Base-by-base conservation (phyloP, 1,284 basidiomycete genomes). In the Boletellus dicymbophilus region DNA sequence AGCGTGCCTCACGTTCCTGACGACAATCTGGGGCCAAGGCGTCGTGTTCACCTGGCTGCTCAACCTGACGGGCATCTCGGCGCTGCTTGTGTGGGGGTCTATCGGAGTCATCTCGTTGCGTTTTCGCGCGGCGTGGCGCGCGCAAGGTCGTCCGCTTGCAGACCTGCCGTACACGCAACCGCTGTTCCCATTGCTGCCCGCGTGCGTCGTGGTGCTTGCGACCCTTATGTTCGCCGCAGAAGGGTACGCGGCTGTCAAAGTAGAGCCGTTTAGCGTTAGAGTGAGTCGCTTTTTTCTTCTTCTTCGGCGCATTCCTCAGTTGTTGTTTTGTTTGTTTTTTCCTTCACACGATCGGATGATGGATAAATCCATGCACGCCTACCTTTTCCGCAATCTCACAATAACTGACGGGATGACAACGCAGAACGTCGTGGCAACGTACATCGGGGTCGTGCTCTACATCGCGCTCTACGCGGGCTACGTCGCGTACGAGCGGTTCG, bases 41-140 rank as follows among this genome's bases (percentile, higher is more conserved):
- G 58, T 79, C 50, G 77, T 78, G 37, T 81, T 82, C 55, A 76
- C 74, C 3, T 80, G 79, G 84, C 70, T 85, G 30, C 76, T 85
- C 58, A 84, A 86, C 61, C 70, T 90, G 44, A 84, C 82, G 7
- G 81, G 85, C 10, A 82, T 88, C 49, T 84, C 85, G 1, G 84
- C 85, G 20, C 70, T 91, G 47, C 74, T 88, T 42, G 81, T 80
- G 21, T 88, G 84, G 82, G 77, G 72, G 26, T 75, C 76, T 23
- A 76, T 90, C 56, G 79, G 83, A 8, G 18, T 70, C 20, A 78
- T 81, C 30, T 80, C 78, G 1, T 48, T 80, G 30, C 76, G 78
- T 16, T 81, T 82, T 65, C 73, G 79, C 25, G 53, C 59, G 13
- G 78, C 77, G 7, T 80, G 75, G 65, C 54, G 48, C 20, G 71